Evolutionary conservation across 192 early-diverging fungal genomes (phyloP).

Genomic region (Coemansia javaensis): DNA sequence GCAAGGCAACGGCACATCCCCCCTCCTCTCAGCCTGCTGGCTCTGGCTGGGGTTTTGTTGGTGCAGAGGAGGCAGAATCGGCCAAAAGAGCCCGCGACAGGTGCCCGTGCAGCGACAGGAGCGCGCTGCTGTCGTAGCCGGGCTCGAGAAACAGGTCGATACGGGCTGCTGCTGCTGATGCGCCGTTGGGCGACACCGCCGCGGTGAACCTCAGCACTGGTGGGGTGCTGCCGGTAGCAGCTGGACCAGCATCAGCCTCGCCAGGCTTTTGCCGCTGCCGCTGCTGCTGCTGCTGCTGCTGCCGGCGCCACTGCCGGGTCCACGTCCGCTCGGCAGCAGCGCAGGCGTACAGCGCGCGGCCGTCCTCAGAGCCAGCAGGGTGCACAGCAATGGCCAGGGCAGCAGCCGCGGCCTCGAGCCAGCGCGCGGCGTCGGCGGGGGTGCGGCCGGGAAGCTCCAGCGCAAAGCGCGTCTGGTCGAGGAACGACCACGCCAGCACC

Average conservation of each 20-base stretch:
- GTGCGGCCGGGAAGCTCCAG: not conserved
- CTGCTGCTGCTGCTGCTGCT: not conserved
- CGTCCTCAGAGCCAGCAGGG: no score
- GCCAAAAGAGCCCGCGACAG: not conserved
- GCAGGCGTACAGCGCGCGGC: conserved; percentile 6
- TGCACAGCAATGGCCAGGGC: conserved; percentile 20
- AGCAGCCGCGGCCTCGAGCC: not conserved
- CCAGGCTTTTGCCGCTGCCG: not conserved
- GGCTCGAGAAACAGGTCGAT: conserved; percentile 12
- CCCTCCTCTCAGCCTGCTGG: no score
- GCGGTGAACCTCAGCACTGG: conserved; percentile 38
- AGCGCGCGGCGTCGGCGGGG: not conserved
- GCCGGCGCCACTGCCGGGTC: conserved; percentile 26
- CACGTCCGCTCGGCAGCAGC: conserved; percentile 15
- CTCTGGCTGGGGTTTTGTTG: no score
- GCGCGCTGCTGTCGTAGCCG: conserved; percentile 6
- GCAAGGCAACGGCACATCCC: no score
- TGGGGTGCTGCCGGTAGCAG: not conserved
- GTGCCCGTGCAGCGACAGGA: conserved; percentile 36
- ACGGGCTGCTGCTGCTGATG: not conserved
- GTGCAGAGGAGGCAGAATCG: no score
- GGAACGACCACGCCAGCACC: conserved; percentile 45
- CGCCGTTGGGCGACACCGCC: not conserved
- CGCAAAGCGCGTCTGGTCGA: conserved; percentile 9
- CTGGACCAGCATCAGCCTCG: not conserved